A percentile compares a stretch with the other conserved stretches of the same genome.
Conservation (phyloP, 176 grass and related monocot genomes). For the Triticum turgidum region DNA sequence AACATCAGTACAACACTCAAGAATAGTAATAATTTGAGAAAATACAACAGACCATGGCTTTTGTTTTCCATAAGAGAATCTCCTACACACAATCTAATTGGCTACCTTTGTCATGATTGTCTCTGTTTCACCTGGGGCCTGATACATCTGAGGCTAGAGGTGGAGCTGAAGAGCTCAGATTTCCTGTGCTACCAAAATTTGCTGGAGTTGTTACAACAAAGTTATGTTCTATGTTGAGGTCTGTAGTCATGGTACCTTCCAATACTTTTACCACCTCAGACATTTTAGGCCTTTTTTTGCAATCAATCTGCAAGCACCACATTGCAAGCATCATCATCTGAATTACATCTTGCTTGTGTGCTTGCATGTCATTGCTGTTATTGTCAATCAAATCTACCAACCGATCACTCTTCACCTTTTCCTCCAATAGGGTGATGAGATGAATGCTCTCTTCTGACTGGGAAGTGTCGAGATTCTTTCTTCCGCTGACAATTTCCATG, state of each 20-base stretch:
- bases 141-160: constrained; percentile 36
- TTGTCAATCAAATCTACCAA: constrained; percentile 1
- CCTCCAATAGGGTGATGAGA: background rate
- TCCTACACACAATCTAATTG: background rate
- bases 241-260: constrained; percentile 26
- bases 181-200: background rate
- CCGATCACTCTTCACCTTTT: background rate
- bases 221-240: constrained; percentile 34
- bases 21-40: background rate
- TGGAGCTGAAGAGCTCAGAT: background rate
- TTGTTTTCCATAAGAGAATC: background rate
- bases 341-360: background rate
- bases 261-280: constrained; percentile 44
- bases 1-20: background rate
- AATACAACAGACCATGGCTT: background rate
- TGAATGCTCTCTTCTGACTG: background rate
- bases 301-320: constrained; percentile 57
- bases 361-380: background rate
- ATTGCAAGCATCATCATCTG: constrained; percentile 40
- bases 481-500: background rate
- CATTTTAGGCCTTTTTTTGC: constrained; percentile 52
- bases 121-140: constrained; percentile 21
- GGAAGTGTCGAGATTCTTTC: background rate
- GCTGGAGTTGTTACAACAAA: constrained; percentile 7
- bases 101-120: background rate